Base-by-base conservation (phyloP, 768 basidiomycete genomes). In the Calocybe cyanea region DNA sequence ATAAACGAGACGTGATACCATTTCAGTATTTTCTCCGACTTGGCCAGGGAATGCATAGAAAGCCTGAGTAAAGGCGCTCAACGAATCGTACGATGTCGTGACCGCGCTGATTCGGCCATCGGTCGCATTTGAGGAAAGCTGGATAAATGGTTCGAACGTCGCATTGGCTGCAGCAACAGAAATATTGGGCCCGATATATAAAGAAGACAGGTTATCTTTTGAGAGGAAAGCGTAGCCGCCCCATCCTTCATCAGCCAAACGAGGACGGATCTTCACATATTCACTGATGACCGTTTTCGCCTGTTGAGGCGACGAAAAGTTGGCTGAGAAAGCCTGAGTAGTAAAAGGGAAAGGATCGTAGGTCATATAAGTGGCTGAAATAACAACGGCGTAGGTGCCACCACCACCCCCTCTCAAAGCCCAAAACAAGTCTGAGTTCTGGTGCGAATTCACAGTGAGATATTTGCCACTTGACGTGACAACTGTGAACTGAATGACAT, bases 371-470 rank as follows among this genome's bases (percentile, higher is more conserved):
- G 76, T 76, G 4, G 67, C 69, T 1, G 71, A 71, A 2, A 68
- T 69, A 39, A 78, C 60, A 15, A 79, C 63, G 6, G 73, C 77
- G 37, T 63, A 78, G 0, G 72, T 78, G 10, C 71, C 67, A 4
- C 76, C 76, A 0, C 78, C 78, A 1, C 70, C 70, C 0, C 77
- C 77, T 25, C 76, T 65, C 41, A 80, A 53, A 0, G 78, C 76
- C 71, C 74, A 80, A 59, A 75, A 80, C 4, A 80, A 64, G 43
- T 79, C 73, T 2, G 59, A 11, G 48, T 77, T 61, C 32, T 65
- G 61, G 52, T 68, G 58, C 0, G 53, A 49, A 51, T 78, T 80
- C 17, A 63, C 69, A 3, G 53, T 66, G 41, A 73, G 53, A 30
- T 64, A 55, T 10, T 65, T 48, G 3, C 75, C 76, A 7, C 63